phyloP scores from a whole-genome alignment of 2,329 filamentous ascomycete genomes.

The Microsporum audouinii region DNA sequence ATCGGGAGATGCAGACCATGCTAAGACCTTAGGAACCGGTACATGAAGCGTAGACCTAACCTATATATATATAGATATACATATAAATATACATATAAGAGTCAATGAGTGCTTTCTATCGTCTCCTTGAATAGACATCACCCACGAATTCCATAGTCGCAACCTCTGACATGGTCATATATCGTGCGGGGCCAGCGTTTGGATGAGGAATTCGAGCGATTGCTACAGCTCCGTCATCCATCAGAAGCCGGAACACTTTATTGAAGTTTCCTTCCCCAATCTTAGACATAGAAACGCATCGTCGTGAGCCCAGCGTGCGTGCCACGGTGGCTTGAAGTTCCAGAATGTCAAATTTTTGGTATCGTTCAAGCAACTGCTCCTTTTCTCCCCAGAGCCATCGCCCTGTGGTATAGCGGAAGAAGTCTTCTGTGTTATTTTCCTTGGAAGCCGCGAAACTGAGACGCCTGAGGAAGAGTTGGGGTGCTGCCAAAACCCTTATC shows the following conservation, averaged over 20 bases:
- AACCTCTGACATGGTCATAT: slow-evolving; percentile 13
- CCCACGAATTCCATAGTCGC: slow-evolving; percentile 16
- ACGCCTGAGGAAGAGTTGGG: background rate
- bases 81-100: background rate
- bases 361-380: slow-evolving; percentile 20
- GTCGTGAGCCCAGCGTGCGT: slow-evolving; percentile 18
- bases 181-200: slow-evolving; percentile 8
- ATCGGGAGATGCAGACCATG: background rate
- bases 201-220: slow-evolving; percentile 14
- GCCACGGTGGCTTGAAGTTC: slow-evolving; percentile 23
- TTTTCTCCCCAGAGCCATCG: slow-evolving; percentile 27
- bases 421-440: slow-evolving; percentile 7
- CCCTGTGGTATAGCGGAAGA: slow-evolving; percentile 21
- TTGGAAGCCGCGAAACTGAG: background rate
- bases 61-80: slow-evolving; percentile 6
- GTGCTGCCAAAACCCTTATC: background rate
- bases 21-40: slow-evolving; percentile 4
- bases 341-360: slow-evolving; percentile 23
- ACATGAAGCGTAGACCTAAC: slow-evolving; percentile 1
- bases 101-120: background rate
- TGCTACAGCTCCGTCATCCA: slow-evolving; percentile 18
- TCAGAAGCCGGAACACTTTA: slow-evolving; percentile 25
- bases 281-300: slow-evolving; percentile 29
- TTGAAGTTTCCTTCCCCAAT: slow-evolving; percentile 30
- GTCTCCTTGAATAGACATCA: background rate